phyloP scores from a whole-genome alignment of 2,329 filamentous ascomycete species.

The Penicillium sclerotiorum region DNA sequence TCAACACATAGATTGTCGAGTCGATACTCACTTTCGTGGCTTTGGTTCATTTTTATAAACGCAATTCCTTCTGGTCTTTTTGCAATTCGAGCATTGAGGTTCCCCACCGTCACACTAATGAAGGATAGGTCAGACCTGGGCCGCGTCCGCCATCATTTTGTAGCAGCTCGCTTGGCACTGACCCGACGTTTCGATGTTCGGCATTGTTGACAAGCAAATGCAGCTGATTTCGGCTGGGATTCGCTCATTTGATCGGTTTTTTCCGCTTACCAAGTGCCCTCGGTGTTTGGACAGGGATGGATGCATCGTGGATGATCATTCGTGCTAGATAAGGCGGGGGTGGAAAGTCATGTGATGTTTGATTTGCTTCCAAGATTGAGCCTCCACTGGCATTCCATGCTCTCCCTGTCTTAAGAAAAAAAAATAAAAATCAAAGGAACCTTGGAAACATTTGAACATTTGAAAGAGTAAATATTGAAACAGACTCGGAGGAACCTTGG shows the following conservation, averaged over 20 bases:
- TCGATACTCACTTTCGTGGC: background rate
- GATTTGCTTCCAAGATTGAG: too few relatives aligned
- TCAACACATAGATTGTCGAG: background rate
- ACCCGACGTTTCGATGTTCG: slow-evolving; percentile 9
- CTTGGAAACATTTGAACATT: too few relatives aligned
- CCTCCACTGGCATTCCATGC: too few relatives aligned
- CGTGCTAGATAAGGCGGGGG: too few relatives aligned
- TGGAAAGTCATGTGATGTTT: too few relatives aligned
- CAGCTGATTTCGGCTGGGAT: background rate
- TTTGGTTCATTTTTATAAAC: background rate
- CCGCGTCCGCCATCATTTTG: background rate
- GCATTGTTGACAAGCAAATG: slow-evolving; percentile 10
- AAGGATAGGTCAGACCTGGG: background rate
- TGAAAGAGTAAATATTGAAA: too few relatives aligned
- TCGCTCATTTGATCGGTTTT: slow-evolving; percentile 2
- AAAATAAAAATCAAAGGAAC: too few relatives aligned
- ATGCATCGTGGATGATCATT: too few relatives aligned
- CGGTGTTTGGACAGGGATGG: too few relatives aligned
- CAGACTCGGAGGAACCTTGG: too few relatives aligned
- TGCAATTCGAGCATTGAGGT: slow-evolving; percentile 9
- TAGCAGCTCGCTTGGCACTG: background rate
- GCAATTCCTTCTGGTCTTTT: background rate
- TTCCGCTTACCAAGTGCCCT: too few relatives aligned
- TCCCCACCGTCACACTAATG: slow-evolving; percentile 5
- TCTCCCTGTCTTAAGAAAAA: too few relatives aligned